Evolutionary conservation across 495 filamentous ascomycete species (phyloP).

Genomic region (Aspergillus asperescens): DNA sequence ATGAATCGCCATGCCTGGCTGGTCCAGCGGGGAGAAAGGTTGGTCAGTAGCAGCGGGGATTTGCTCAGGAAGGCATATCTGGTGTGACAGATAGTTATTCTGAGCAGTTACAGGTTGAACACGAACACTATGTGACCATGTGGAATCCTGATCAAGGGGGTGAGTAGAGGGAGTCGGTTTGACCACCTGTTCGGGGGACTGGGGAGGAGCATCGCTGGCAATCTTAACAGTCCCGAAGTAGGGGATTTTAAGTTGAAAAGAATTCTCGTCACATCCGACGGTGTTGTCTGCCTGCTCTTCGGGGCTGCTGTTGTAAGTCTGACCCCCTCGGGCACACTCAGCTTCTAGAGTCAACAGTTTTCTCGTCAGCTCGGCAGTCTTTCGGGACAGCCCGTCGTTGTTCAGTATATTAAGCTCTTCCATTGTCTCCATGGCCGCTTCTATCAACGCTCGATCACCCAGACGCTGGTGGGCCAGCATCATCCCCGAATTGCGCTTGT

Average conservation of each 20-base stretch:
- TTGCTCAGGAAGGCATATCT: neutral
- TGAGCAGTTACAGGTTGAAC: no score
- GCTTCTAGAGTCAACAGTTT: slow-evolving; percentile 32
- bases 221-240: slow-evolving; percentile 31
- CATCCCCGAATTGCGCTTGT: slow-evolving; percentile 8
- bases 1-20: no score
- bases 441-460: slow-evolving; percentile 42
- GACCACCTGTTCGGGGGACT: neutral
- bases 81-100: no score
- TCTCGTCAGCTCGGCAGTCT: slow-evolving; percentile 30
- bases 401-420: slow-evolving; percentile 26
- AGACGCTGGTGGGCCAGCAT: slow-evolving; percentile 36
- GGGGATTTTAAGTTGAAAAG: slow-evolving; percentile 25
- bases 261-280: slow-evolving; percentile 7
- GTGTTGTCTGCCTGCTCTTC: slow-evolving; percentile 12
- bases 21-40: neutral
- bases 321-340: slow-evolving; percentile 20
- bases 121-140: neutral
- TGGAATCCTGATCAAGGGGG: slow-evolving; percentile 11
- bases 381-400: slow-evolving; percentile 26
- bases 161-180: neutral
- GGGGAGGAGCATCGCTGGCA: slow-evolving; percentile 14
- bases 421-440: slow-evolving; percentile 38
- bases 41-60: neutral
- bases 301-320: slow-evolving; percentile 13